phyloP scores from a whole-genome alignment of 2,329 filamentous ascomycete genomes.

The Cryphonectria japonica region DNA sequence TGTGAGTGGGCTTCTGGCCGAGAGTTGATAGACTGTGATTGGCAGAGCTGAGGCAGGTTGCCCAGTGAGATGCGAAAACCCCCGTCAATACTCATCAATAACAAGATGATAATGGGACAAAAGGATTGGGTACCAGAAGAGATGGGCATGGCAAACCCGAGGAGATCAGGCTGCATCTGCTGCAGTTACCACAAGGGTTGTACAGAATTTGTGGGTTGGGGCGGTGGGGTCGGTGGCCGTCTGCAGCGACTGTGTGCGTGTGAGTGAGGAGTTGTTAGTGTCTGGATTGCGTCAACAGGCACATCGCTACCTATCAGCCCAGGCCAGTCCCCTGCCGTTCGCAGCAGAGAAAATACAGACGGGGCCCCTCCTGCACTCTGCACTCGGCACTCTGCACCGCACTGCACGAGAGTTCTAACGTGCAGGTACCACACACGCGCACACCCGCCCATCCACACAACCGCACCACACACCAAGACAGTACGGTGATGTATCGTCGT shows the following conservation, averaged over 20 bases:
- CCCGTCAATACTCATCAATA: constrained; percentile 5
- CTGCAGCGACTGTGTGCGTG: neutral
- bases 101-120: neutral
- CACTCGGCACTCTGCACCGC: neutral
- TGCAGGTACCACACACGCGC: neutral
- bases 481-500: neutral
- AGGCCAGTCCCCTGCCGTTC: neutral
- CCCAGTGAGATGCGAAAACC: constrained; percentile 3
- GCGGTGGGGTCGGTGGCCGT: neutral
- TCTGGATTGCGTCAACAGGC: neutral
- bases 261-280: neutral
- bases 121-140: neutral
- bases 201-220: neutral
- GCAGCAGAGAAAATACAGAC: neutral
- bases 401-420: neutral
- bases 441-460: neutral
- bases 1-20: neutral
- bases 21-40: neutral
- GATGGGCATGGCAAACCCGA: neutral
- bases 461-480: neutral
- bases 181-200: neutral
- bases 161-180: constrained; percentile 1
- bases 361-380: no score
- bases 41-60: neutral
- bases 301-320: neutral